phyloP scores from a whole-genome alignment of 345 rosid genomes.

The Trapa bicornis region DNA sequence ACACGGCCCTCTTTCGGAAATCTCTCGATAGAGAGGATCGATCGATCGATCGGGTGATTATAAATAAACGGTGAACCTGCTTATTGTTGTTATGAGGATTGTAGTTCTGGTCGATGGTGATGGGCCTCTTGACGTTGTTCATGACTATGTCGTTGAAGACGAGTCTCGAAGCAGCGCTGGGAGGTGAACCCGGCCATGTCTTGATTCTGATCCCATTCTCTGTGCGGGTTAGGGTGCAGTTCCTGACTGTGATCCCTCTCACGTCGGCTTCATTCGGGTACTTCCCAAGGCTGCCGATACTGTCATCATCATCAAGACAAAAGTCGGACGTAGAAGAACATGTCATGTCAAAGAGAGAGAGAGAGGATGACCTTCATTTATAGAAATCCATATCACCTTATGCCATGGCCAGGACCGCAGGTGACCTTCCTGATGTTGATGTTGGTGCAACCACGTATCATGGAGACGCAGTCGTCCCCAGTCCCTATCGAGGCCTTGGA shows the following conservation, averaged over 20 bases:
- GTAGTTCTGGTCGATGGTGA: conserved; percentile 57
- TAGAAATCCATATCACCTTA: conserved; percentile 24
- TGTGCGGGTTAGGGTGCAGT: conserved; percentile 40
- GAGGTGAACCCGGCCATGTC: conserved; percentile 40
- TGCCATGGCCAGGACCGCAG: conserved; percentile 80
- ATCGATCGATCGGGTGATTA: too few species aligned
- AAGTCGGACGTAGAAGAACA: not conserved
- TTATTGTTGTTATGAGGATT: not conserved
- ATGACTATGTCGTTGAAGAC: conserved; percentile 35
- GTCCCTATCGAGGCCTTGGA: conserved; percentile 29
- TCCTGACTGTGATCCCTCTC: conserved; percentile 25
- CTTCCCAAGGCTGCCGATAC: conserved; percentile 71
- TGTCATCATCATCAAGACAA: conserved; percentile 8
- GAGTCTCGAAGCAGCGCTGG: conserved; percentile 30
- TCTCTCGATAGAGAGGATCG: too few species aligned
- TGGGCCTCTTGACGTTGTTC: conserved; percentile 46
- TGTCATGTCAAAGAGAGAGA: too few species aligned
- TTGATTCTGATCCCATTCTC: conserved; percentile 68
- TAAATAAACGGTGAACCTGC: conserved; percentile 7
- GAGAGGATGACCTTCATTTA: too few species aligned
- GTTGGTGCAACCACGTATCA: conserved; percentile 45
- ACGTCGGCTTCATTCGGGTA: conserved; percentile 43
- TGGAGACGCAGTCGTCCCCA: conserved; percentile 63
- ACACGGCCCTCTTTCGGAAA: too few species aligned
- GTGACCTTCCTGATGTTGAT: conserved; percentile 28